A percentile compares a stretch with the other conserved stretches of the same genome.
Evolutionary conservation across 169 alveolate genomes (phyloP).

Genomic region (Neospora caninum): DNA sequence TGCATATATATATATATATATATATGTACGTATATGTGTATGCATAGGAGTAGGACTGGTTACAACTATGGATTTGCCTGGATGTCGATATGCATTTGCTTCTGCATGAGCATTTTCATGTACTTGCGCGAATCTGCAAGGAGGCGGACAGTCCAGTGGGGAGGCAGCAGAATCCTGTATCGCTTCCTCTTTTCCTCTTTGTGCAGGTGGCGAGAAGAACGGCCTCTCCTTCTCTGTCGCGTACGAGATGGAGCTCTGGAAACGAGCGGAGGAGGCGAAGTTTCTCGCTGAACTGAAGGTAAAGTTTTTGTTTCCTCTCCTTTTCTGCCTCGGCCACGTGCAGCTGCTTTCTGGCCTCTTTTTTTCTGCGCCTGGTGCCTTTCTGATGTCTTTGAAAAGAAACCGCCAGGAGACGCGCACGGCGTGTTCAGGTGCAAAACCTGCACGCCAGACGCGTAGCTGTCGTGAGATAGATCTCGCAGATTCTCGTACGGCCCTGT

Average conservation of each 20-base stretch:
- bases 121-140: not conserved
- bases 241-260: constrained; percentile 21
- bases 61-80: not conserved
- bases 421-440: no score
- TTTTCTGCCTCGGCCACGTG: no score
- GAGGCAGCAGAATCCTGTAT: no score
- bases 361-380: no score
- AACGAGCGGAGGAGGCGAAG: not conserved
- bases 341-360: no score
- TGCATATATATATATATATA: not conserved
- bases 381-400: no score
- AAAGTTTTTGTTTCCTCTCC: not conserved
- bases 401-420: no score
- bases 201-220: not conserved
- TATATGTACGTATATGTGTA: not conserved
- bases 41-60: not conserved
- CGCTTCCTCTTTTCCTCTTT: no score
- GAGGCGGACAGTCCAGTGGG: no score
- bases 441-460: no score
- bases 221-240: not conserved
- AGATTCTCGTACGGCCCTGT: no score
- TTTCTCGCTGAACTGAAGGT: constrained; percentile 23
- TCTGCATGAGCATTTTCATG: not conserved
- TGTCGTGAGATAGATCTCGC: no score
- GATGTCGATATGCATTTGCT: not conserved